Base-by-base conservation (phyloP, 352 stramenopile genomes). In the Phytophthora colocasiae region DNA sequence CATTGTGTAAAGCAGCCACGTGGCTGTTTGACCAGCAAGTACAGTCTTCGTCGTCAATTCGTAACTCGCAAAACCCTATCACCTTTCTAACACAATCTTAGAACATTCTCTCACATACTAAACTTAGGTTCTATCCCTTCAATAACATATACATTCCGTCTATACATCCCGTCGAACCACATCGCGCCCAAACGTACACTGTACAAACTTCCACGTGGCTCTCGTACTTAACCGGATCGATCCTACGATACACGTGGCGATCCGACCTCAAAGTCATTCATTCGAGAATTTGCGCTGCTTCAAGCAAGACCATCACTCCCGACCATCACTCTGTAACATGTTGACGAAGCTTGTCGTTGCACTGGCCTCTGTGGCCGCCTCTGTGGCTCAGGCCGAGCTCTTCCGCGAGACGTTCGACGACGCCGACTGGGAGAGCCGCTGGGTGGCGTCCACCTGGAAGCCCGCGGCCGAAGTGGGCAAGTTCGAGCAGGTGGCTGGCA, bases 401-500 rank as follows among this genome's bases (percentile, higher is more conserved):
- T 98, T 98, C 80, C 84, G 95, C 46, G 95, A 98, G 75, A 93
- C 90, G 53, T 98, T 98, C 71, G 85, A 97, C 65, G 92, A 98
- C 77, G 87, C 79, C 17, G 83, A 81, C 63, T 95, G 85, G 83
- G 67, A 72, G 32, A 66, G 75, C 27, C 77, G 81, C 58, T 96
- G 87, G 83, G 89, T 98, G 53, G 86, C 92, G n/a, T 98, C 87
- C 32, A 88, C 93, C 43, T 99, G 96, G 96, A 99, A 99, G 81
- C 80, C 90, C 4, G 71, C 85, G 49, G 66, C 64, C 19, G 96
- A 99, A 75, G 95, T 99, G 61, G 97, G 97, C 69, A 78, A 89
- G 65, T 99, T 98, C 89, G 86, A 89, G 58, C 97, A 97, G 73
- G 98, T 97, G 34, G 69, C 85, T 14, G 97, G 97, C 50, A 75